These are phyloP conservation scores for Sporothrix schenckii DNA, from an alignment of 2,329 filamentous ascomycete species.

Conservation along the genomic window DNA sequence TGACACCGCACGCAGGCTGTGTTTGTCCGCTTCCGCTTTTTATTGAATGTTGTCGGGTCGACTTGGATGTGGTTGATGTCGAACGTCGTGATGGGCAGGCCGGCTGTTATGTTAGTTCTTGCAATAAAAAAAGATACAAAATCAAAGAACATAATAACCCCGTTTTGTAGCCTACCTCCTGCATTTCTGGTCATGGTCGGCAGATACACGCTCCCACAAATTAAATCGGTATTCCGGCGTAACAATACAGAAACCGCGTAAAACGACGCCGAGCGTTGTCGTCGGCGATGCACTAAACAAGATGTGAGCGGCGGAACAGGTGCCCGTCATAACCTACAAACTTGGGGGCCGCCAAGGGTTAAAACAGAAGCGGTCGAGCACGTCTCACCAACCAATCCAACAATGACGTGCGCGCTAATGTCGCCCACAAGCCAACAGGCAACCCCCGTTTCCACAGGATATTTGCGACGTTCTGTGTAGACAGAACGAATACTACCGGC, in stretches of 20 bases:
- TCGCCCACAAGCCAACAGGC: background rate
- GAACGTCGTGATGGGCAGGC: conserved; percentile 24
- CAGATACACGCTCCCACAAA: too few species aligned
- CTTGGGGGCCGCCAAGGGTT: background rate
- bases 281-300: conserved; percentile 25
- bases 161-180: background rate
- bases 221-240: too few species aligned
- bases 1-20: conserved; percentile 34
- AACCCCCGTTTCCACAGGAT: background rate
- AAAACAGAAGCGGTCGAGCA: conserved; percentile 1
- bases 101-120: conserved; percentile 9
- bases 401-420: conserved; percentile 28
- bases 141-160: background rate
- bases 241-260: background rate
- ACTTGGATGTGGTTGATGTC: conserved; percentile 33
- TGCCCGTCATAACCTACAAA: background rate
- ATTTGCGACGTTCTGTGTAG: too few species aligned
- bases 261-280: background rate
- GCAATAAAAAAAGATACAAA: background rate
- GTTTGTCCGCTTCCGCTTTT: conserved; percentile 32
- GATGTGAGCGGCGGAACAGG: background rate
- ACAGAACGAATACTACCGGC: background rate
- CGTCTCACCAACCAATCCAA: conserved; percentile 28
- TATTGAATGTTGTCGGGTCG: conserved; percentile 32
- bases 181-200: conserved; percentile 19